phyloP scores from a whole-genome alignment of 2,329 filamentous ascomycete species.

The Chaetomiaceae sp. region DNA sequence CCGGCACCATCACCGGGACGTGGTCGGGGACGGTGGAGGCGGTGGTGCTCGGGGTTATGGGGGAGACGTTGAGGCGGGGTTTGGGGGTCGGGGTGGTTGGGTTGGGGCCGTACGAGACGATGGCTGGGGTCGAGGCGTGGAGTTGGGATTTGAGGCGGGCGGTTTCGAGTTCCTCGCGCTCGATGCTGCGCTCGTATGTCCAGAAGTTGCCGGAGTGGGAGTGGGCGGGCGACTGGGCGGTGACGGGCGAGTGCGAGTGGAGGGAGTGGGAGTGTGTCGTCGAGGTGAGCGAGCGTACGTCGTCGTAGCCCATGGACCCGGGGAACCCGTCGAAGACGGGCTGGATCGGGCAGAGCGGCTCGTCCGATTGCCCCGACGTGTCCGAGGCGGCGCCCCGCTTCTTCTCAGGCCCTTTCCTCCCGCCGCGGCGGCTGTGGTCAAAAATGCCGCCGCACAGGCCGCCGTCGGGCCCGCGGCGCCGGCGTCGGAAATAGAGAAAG shows the following conservation, averaged over 20 bases:
- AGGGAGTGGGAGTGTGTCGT: constrained; percentile 19
- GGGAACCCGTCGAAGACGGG: constrained; percentile 29
- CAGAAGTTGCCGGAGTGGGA: constrained; percentile 19
- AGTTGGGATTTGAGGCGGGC: constrained; percentile 23
- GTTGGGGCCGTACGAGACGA: constrained; percentile 29
- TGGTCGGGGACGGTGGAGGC: constrained; percentile 12
- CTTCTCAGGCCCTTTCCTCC: constrained; percentile 22
- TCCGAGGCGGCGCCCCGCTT: constrained; percentile 20
- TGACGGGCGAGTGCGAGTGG: constrained; percentile 21
- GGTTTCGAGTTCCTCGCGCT: constrained; percentile 25
- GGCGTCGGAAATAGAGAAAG: constrained; percentile 25
- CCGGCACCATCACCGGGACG: constrained; percentile 18
- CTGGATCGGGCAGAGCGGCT: constrained; percentile 25
- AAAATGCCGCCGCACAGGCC: constrained; percentile 17
- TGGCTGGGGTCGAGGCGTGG: constrained; percentile 13
- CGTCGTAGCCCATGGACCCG: constrained; percentile 29
- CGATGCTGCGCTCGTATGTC: constrained; percentile 20
- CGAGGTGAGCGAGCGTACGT: constrained; percentile 26
- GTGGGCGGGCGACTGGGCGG: constrained; percentile 22
- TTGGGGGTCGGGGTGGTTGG: constrained; percentile 26
- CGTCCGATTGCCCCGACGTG: constrained; percentile 23
- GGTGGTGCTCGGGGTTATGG: constrained; percentile 19
- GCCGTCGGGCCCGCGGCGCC: constrained; percentile 17
- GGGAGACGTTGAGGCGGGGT: constrained; percentile 15
- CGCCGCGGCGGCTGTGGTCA: constrained; percentile 17